Base-by-base conservation (phyloP, 2,329 filamentous ascomycete genomes). In the Penicillium sp. region DNA sequence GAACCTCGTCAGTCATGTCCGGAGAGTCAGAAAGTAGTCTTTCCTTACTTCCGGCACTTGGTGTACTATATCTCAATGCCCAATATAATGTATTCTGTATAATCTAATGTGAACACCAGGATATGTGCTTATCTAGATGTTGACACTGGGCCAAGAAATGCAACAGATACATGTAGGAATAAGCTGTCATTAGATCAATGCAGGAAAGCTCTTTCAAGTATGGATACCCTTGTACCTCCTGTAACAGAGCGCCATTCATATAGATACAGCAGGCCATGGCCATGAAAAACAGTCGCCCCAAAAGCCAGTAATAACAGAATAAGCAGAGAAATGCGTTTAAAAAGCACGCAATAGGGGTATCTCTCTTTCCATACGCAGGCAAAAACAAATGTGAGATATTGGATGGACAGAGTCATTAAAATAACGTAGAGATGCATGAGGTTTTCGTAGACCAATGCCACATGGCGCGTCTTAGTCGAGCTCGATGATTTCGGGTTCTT, bases 1-100 rank as follows among this genome's bases (percentile, higher is more conserved):
- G 73, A 96, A 95, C 69, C 71, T 97, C 57, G 92, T 96, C 36
- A 93, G 90, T 69, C 89, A 95, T 73, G 89, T 89, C 41, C 80
- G 89, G 68, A 89, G 91, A 73, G 83, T 89, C 49, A 80, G 89
- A 65, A 93, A 91, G 72, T 89, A 74, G 73, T 58, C 36, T 29
- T 50, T 48, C 29, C 31, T 36, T 34, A 27, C 38, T 28, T 36
- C 25, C 18, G 25, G 27, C 44, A 44, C 27, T 25, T 41, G 41
- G 44, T 33, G 27, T 39, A 50, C 27, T 34, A 37, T 41, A 18
- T 35, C 25, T 48, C 28, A 52, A 48, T 54, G 41, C 50, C 38
- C 44, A 49, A 54, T 58, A 61, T 61, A 57, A 49, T 52, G 56
- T 53, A 56, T 37, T 39, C 48, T 57, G 55, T 61, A 61, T 58